Evolutionary conservation across 2,329 filamentous ascomycete species (phyloP).

Genomic region (Aspergillus quadrilineatus): DNA sequence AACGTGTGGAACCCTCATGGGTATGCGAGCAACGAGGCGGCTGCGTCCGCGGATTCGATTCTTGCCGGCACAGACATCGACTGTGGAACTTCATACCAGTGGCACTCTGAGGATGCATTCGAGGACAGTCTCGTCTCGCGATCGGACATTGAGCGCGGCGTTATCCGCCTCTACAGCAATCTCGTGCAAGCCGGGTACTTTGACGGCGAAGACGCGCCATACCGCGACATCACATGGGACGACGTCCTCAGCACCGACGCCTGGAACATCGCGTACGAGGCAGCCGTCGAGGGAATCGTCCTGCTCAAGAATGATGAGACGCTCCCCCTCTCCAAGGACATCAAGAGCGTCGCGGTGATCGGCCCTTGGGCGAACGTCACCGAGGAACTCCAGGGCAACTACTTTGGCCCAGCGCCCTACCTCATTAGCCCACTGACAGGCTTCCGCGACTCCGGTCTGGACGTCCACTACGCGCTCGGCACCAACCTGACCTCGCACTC

Average conservation of each 20-base stretch:
- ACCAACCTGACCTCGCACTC: constrained; percentile 32
- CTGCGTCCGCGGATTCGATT: constrained; percentile 50
- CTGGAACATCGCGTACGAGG: constrained; percentile 56
- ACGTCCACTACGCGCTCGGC: constrained; percentile 47
- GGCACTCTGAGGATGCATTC: constrained; percentile 46
- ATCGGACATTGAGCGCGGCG: constrained; percentile 47
- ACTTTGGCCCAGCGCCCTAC: constrained; percentile 58
- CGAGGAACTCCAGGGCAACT: constrained; percentile 59
- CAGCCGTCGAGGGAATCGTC: constrained; percentile 49
- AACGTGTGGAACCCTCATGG: constrained; percentile 60
- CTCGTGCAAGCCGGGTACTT: constrained; percentile 55
- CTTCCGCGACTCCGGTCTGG: constrained; percentile 48
- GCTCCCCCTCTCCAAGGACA: constrained; percentile 45
- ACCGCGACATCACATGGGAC: constrained; percentile 53
- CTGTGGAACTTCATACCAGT: constrained; percentile 53
- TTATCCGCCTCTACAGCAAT: constrained; percentile 51
- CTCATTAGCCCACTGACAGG: constrained; percentile 55
- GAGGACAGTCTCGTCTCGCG: constrained; percentile 47
- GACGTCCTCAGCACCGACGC: constrained; percentile 58
- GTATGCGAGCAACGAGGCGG: constrained; percentile 42
- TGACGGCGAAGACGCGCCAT: constrained; percentile 46
- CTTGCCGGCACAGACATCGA: constrained; percentile 55
- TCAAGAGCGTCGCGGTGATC: constrained; percentile 52
- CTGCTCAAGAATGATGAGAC: constrained; percentile 55
- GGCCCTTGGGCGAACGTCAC: constrained; percentile 61